Evolutionary conservation across 2,329 filamentous ascomycete species (phyloP).

Genomic region (Ilyonectria robusta): DNA sequence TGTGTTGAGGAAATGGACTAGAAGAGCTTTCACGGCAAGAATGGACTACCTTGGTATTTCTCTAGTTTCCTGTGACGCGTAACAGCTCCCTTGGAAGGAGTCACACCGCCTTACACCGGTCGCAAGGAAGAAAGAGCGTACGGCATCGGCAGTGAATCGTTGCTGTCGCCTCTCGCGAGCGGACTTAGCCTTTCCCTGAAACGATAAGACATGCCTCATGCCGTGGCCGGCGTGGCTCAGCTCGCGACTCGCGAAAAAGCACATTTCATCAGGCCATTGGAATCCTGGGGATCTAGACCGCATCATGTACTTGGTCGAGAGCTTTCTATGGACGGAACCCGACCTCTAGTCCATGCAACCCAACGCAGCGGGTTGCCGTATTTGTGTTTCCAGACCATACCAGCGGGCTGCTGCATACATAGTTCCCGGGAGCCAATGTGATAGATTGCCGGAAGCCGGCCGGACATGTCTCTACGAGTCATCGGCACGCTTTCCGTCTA

Average conservation of each 20-base stretch:
- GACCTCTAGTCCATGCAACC: background rate
- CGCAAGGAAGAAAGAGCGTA: slow-evolving; percentile 1
- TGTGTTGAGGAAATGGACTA: background rate
- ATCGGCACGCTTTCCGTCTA: background rate
- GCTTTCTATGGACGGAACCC: background rate
- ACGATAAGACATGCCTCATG: background rate
- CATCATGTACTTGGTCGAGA: background rate
- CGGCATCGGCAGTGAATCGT: slow-evolving; percentile 7
- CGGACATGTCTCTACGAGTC: background rate
- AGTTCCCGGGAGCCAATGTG: slow-evolving; percentile 18
- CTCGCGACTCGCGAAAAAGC: background rate
- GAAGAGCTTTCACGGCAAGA: background rate
- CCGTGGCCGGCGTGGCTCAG: background rate
- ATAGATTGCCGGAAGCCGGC: slow-evolving; percentile 33
- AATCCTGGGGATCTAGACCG: background rate
- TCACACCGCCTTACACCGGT: background rate
- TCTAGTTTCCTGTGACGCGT: slow-evolving; percentile 9
- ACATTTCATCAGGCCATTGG: background rate
- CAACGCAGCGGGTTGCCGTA: background rate
- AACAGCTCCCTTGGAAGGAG: background rate
- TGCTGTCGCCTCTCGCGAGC: slow-evolving; percentile 8
- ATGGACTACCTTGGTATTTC: background rate
- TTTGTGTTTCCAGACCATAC: background rate
- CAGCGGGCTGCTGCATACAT: background rate
- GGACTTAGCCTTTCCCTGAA: slow-evolving; percentile 26